Percentiles rank a stretch among this genome's conserved stretches.
Evolutionary conservation across 2,329 filamentous ascomycete genomes (phyloP).

Genomic region (Ophiostoma sp.): DNA sequence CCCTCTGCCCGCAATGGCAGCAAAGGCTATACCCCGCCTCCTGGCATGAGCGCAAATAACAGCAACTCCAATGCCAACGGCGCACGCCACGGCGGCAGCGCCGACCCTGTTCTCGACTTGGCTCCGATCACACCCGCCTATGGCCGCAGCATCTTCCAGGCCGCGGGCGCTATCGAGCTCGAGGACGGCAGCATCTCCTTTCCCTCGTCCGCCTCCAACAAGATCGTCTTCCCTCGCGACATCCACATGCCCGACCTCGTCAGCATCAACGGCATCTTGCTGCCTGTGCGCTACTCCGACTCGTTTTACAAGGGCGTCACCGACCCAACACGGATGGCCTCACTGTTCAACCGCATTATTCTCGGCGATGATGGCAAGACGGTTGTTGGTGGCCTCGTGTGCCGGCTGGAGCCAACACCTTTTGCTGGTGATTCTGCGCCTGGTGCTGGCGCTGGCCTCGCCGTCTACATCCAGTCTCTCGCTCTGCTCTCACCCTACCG

Average conservation of each 20-base stretch:
- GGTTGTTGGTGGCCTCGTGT: conserved; percentile 62
- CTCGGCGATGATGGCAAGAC: conserved; percentile 44
- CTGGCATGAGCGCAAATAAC: not conserved
- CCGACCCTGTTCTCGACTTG: conserved; percentile 15
- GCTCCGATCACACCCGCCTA: conserved; percentile 24
- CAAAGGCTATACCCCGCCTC: not conserved
- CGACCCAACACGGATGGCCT: conserved; percentile 48
- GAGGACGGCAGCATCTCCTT: conserved; percentile 24
- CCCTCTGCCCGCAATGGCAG: conserved; percentile 17
- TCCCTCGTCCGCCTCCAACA: conserved; percentile 29
- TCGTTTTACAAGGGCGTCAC: conserved; percentile 60
- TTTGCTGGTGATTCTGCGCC: conserved; percentile 8
- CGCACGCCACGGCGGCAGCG: conserved; percentile 22
- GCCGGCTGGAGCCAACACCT: conserved; percentile 55
- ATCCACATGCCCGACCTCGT: conserved; percentile 59
- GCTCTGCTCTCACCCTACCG: conserved; percentile 65
- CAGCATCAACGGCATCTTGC: conserved; percentile 64
- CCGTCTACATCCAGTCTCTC: conserved; percentile 66
- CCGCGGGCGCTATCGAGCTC: conserved; percentile 21
- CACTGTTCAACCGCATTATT: conserved; percentile 60
- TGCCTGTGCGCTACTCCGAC: conserved; percentile 64
- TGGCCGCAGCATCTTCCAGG: conserved; percentile 30
- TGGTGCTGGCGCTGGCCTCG: conserved; percentile 36
- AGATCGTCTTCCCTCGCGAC: conserved; percentile 35
- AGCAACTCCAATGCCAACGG: not conserved